These are phyloP conservation scores for Acanthamoeba castellanii DNA, from an alignment of 208 protist genomes.

Conservation along the genomic window DNA sequence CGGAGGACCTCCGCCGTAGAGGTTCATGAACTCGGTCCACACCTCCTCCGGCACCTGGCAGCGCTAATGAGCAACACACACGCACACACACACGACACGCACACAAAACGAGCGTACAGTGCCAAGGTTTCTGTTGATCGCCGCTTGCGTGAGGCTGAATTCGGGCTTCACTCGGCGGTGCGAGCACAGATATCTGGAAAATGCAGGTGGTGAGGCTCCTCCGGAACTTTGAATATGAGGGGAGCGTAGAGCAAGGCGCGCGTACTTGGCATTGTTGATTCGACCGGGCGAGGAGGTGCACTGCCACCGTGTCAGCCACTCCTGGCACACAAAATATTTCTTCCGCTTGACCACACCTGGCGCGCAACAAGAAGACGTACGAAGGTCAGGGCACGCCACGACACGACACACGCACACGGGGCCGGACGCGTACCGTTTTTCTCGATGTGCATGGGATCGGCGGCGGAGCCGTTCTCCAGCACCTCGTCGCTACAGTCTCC, in stretches of 20 bases:
- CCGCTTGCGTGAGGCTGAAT: neutral
- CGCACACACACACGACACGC: neutral
- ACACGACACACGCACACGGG: neutral
- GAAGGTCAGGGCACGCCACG: too few species aligned
- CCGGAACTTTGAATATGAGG: neutral
- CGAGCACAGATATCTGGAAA: conserved; percentile 9
- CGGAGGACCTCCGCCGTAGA: neutral
- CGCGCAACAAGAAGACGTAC: too few species aligned
- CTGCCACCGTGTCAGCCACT: neutral
- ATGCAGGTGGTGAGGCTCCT: neutral
- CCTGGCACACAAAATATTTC: conserved; percentile 4
- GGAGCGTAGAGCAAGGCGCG: neutral
- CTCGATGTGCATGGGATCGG: neutral
- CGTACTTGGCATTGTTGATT: neutral
- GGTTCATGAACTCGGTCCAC: neutral
- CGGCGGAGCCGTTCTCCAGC: neutral
- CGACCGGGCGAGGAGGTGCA: neutral
- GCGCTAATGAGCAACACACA: neutral
- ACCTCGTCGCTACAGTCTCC: neutral
- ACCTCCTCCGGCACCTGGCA: conserved; percentile 3
- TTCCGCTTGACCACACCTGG: neutral
- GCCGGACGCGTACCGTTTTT: neutral
- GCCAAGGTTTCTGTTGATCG: neutral
- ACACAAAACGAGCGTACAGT: neutral
- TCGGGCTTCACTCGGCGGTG: neutral